Conservation (phyloP, 2,329 filamentous ascomycete species). For the Penicillium rolfsii region DNA sequence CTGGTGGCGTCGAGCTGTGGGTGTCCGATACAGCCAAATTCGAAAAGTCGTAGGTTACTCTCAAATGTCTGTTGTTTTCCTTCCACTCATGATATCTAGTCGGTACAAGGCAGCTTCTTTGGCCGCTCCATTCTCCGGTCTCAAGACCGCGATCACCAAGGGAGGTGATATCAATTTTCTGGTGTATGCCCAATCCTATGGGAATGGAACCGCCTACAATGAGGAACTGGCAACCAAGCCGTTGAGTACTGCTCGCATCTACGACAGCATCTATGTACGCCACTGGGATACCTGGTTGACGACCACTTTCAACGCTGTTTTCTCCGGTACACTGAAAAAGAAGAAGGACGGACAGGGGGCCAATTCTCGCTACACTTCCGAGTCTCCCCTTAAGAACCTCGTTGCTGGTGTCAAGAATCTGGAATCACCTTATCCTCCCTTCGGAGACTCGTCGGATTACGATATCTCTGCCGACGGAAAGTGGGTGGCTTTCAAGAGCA, state of each 20-base stretch:
- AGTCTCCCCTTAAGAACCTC: constrained; percentile 61
- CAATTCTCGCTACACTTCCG: constrained; percentile 37
- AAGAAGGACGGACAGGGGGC: constrained; percentile 40
- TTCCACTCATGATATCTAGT: constrained; percentile 7
- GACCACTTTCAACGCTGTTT: constrained; percentile 71
- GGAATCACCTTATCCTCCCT: constrained; percentile 59
- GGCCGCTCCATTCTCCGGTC: constrained; percentile 42
- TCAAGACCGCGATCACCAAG: constrained; percentile 42
- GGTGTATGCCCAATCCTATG: constrained; percentile 64
- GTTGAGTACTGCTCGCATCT: constrained; percentile 68
- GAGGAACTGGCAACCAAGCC: constrained; percentile 62
- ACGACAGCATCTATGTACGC: constrained; percentile 74
- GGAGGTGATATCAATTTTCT: constrained; percentile 56
- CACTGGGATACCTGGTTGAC: constrained; percentile 82
- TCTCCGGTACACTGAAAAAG: constrained; percentile 65
- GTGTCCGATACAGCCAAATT: constrained; percentile 41
- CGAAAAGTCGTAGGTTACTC: constrained; percentile 33
- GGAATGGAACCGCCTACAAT: constrained; percentile 71
- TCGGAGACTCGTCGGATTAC: constrained; percentile 80
- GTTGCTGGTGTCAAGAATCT: constrained; percentile 47
- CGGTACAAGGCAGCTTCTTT: constrained; percentile 47
- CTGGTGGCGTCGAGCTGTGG: constrained; percentile 47
- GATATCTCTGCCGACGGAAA: constrained; percentile 58
- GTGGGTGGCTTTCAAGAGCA: constrained; percentile 48
- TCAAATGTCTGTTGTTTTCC: not conserved